Base-by-base conservation (phyloP, 768 basidiomycete genomes). In the Russula abietina region DNA sequence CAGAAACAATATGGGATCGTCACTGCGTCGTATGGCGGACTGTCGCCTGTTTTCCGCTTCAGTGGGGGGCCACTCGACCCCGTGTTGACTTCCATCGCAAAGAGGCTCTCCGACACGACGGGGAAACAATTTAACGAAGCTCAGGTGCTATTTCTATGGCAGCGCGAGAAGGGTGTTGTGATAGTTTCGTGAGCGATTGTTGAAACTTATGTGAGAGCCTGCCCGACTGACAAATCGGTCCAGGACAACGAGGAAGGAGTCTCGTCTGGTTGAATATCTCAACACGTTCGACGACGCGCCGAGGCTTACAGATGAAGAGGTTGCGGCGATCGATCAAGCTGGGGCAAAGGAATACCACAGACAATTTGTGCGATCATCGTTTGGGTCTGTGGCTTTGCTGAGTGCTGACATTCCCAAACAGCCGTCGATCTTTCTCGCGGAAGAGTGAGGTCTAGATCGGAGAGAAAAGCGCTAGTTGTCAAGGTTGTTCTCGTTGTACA, bases 231-330 rank as follows among this genome's bases (percentile, higher is more conserved):
- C 45, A 30, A 41, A 19, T n/a, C 45, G 8, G 17, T 39, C 36
- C 19, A 79, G 78, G 59, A 80, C 79, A 54, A 76, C 73, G 48
- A 70, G 73, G 3, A 80, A 76, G 65, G 70, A 68, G 52, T 72
- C 78, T 38, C 76, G 82, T 8, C 69, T 84, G 14, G 70, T 76
- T 62, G 78, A 81, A 55, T 83, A 83, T 68, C 69, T 83, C 54
- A 76, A 73, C 9, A 76, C 77, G 10, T 75, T 74, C 9, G 75
- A n/a, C n/a, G n/a, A 77, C 58, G 73, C 83, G 8, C 75, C 76
- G 54, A 66, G 65, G 14, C 67, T 75, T 46, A 72, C 70, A 1
- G 66, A 62, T 1, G 69, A 68, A 19, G 73, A 75, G 49, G 68
- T 73, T 2, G 45, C 66, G 32, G 65, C 41, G 10, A 73, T 75